Conservation (phyloP, 108 stramenopile species). For the Epipyxis sp. region DNA sequence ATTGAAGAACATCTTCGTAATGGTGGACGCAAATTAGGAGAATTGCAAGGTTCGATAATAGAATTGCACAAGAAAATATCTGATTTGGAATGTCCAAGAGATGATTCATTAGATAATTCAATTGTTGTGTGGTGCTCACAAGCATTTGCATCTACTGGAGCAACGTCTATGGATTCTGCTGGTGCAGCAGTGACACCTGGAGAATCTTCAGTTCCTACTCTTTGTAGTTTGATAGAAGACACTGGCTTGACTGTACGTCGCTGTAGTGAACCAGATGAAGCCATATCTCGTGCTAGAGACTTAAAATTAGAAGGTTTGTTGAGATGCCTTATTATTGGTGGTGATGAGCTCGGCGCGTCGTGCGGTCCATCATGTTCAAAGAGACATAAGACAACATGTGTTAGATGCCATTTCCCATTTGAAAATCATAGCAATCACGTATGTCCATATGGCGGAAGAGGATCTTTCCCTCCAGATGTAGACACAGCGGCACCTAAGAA, state of each 20-base stretch:
- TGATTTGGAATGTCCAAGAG: conserved; percentile 37
- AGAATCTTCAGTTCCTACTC: conserved; percentile 28
- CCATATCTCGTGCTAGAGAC: conserved; percentile 23
- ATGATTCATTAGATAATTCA: conserved; percentile 42
- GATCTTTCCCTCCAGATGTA: too few species aligned
- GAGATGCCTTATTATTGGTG: conserved; percentile 40
- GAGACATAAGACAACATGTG: conserved; percentile 26
- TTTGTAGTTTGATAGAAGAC: conserved; percentile 37
- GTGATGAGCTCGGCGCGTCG: conserved; percentile 21
- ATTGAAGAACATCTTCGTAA: conserved; percentile 22
- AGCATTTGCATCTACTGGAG: conserved; percentile 22
- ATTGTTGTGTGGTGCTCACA: conserved; percentile 37
- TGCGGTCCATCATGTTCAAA: conserved; percentile 25
- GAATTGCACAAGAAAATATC: conserved; percentile 29
- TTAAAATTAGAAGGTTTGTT: conserved; percentile 27
- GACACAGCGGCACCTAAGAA: background rate
- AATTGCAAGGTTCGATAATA: conserved; percentile 28
- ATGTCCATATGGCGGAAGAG: background rate
- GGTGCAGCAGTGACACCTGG: too few species aligned
- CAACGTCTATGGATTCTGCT: background rate
- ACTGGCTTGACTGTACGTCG: conserved; percentile 34
- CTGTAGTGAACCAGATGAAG: conserved; percentile 31
- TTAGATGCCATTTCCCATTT: conserved; percentile 30
- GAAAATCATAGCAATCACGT: conserved; percentile 33
- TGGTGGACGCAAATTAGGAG: background rate